A percentile compares a stretch with the other conserved stretches of the same genome.
These are phyloP conservation scores for Irpex sp. DNA, from an alignment of 1,284 basidiomycete species.

Conservation along the genomic window DNA sequence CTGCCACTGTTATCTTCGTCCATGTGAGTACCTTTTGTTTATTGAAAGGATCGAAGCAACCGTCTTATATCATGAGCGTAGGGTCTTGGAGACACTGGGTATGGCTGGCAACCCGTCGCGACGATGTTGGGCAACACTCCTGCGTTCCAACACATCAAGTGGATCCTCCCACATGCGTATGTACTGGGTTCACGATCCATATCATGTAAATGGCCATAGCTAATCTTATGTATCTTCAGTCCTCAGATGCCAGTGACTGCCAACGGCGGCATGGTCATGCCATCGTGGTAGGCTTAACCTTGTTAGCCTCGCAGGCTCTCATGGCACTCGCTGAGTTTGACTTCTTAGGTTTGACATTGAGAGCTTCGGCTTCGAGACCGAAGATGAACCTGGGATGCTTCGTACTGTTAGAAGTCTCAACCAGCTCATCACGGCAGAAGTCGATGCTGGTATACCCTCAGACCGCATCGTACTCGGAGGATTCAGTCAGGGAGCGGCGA, in stretches of 20 bases:
- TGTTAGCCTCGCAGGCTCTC: background rate
- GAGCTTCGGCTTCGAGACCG: slow-evolving; percentile 51
- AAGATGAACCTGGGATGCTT: slow-evolving; percentile 78
- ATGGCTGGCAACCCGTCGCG: slow-evolving; percentile 78
- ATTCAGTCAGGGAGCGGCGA: slow-evolving; percentile 86
- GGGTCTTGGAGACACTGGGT: slow-evolving; percentile 75
- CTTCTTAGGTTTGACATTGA: slow-evolving; percentile 70
- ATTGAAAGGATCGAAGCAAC: too few species aligned
- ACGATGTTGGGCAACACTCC: slow-evolving; percentile 51
- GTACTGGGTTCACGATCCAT: slow-evolving; percentile 20
- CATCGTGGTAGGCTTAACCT: slow-evolving; percentile 53
- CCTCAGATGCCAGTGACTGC: slow-evolving; percentile 57
- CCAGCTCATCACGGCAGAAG: slow-evolving; percentile 69
- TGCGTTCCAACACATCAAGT: slow-evolving; percentile 73
- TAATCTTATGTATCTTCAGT: slow-evolving; percentile 29
- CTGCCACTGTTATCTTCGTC: slow-evolving; percentile 85
- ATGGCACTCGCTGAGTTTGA: background rate
- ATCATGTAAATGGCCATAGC: background rate
- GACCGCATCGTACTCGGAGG: slow-evolving; percentile 78
- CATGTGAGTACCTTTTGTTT: slow-evolving; percentile 54
- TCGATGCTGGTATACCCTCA: slow-evolving; percentile 66
- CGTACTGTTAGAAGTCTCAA: slow-evolving; percentile 61
- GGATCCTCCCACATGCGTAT: slow-evolving; percentile 78
- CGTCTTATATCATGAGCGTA: slow-evolving; percentile 24
- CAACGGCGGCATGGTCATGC: slow-evolving; percentile 69